A percentile compares a stretch with the other conserved stretches of the same genome.
phyloP scores from a whole-genome alignment of 139 green algal genomes.

The Medakamo hakoo region DNA sequence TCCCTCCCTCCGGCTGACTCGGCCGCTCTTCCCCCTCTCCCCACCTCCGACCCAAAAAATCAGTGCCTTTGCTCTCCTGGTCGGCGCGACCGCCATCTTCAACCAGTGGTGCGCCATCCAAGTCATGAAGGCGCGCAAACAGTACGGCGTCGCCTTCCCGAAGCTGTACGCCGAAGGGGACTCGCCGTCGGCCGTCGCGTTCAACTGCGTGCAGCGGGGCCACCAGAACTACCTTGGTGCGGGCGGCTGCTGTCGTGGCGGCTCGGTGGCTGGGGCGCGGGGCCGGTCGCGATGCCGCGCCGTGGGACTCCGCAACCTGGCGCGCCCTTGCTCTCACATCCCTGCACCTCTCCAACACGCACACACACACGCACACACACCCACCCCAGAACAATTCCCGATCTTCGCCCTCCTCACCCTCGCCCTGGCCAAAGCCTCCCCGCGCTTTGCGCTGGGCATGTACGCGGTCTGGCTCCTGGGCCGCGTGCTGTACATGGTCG shows the following conservation, averaged over 20 bases:
- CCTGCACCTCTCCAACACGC: no score
- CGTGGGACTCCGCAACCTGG: no score
- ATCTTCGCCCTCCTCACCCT: no score
- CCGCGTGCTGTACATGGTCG: neutral
- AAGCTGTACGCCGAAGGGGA: neutral
- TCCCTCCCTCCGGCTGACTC: neutral
- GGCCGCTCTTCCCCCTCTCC: neutral
- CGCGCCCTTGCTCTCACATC: no score
- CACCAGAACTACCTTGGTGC: slow-evolving; percentile 59
- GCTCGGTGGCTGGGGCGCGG: no score
- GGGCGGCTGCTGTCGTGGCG: no score
- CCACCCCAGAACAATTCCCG: no score
- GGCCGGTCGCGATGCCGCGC: no score
- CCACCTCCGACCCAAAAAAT: neutral
- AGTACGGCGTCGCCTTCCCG: neutral
- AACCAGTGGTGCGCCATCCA: neutral
- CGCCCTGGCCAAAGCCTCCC: no score
- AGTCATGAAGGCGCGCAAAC: neutral
- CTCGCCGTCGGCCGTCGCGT: slow-evolving; percentile 1
- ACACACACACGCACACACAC: no score
- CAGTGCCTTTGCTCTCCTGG: neutral
- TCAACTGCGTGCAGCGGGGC: slow-evolving; percentile 41
- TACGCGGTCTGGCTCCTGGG: neutral
- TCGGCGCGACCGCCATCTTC: neutral
- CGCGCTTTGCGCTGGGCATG: no score